phyloP scores from a whole-genome alignment of 805 yeast species.

The Candida piceae region DNA sequence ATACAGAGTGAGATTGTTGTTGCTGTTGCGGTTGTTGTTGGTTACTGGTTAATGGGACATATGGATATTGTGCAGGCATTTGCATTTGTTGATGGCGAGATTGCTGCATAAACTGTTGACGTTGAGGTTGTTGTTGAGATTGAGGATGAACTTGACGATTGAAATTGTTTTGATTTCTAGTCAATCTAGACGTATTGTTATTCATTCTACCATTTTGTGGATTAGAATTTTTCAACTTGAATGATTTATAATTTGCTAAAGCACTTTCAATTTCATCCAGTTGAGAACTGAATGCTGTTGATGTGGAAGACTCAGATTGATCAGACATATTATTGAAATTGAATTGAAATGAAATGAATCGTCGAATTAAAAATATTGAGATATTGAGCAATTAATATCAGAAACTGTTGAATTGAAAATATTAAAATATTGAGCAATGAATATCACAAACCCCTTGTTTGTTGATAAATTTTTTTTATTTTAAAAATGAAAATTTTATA shows the following conservation, averaged over 20 bases:
- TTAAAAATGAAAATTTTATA: too few relatives aligned
- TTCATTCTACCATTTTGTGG: not conserved
- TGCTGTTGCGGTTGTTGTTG: not conserved
- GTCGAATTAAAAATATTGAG: too few relatives aligned
- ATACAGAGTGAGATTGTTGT: not conserved
- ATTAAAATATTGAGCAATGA: too few relatives aligned
- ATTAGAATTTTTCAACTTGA: not conserved
- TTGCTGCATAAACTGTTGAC: not conserved
- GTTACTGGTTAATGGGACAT: not conserved
- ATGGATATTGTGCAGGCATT: conserved; percentile 1
- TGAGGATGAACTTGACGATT: not conserved
- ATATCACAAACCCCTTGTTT: not conserved
- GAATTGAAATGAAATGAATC: too few relatives aligned
- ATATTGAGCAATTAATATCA: too few relatives aligned
- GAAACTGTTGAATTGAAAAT: too few relatives aligned
- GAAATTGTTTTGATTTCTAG: not conserved
- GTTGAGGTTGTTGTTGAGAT: not conserved
- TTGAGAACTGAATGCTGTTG: conserved; percentile 9
- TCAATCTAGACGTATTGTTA: not conserved
- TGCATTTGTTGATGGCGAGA: not conserved
- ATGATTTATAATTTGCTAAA: not conserved
- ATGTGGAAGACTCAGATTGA: not conserved
- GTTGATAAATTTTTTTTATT: too few relatives aligned
- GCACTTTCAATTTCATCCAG: conserved; percentile 11
- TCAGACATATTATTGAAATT: too few relatives aligned